Base-by-base conservation (phyloP, 495 filamentous ascomycete genomes). In the Neurospora cerealis region DNA sequence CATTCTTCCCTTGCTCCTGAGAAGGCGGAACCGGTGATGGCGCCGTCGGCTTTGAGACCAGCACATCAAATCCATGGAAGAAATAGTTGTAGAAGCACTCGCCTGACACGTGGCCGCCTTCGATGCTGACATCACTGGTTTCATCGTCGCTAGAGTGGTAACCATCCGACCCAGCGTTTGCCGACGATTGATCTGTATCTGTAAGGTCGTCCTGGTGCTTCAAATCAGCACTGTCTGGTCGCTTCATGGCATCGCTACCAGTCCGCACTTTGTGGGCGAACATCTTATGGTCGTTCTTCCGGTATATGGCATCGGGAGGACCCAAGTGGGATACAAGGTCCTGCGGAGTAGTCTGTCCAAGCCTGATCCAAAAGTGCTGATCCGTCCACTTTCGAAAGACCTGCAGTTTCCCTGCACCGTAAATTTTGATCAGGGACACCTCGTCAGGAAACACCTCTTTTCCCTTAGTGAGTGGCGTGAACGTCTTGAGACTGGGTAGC, bases 41-140 rank as follows among this genome's bases (percentile, higher is more conserved):
- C 4, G 84, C 82, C 4, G 89, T 89, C 24, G 92, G 91, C 38
- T 91, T 87, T 0, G 95, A 97, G 19, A 99, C 87, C 69, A 98
- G 89, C n/a, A 97, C 88, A 81, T 99, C 96, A 77, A 99, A 93
- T 3, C 96, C 96, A 77, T 97, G 91, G 74, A 93, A 91, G 78
- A 97, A 98, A 79, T 98, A 99, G 78, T 98, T 98, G 80, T 94
- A 96, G 81, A 98, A 99, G 76, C 90, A 95, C 82, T 98, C 95
- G 19, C 89, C 87, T 5, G 88, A 85, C 17, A 85, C 78, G 48
- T 83, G 83, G 36, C 85, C 84, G 8, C 86, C 85, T 60, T 86
- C 86, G 32, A 82, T 74, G 36, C 85, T 84, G 7, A 86, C 84
- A 48, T 86, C 86, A 36, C 82, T 75, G 13, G 86, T 84, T 41